Conservation (phyloP, 208 protist genomes). For the Wallacemonas sp. region DNA sequence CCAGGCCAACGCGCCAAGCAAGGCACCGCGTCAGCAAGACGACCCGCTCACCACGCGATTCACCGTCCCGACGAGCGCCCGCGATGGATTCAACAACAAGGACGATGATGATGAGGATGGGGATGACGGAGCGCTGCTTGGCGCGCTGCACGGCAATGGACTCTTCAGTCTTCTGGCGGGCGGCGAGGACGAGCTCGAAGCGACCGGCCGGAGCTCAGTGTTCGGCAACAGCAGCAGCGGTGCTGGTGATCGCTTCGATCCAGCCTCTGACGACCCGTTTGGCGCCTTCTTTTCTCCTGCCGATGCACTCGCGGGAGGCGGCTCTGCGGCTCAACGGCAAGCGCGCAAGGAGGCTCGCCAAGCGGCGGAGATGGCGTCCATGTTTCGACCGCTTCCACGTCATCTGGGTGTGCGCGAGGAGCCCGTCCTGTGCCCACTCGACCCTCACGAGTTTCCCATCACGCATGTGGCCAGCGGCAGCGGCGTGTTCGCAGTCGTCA, state of each 20-base stretch:
- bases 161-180: neutral
- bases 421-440: slow-evolving; percentile 34
- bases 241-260: too few relatives aligned
- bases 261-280: too few relatives aligned
- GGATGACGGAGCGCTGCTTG: neutral
- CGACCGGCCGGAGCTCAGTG: neutral
- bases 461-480: slow-evolving; percentile 33
- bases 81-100: too few relatives aligned
- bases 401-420: slow-evolving; percentile 26
- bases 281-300: neutral
- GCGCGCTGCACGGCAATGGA: neutral
- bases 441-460: slow-evolving; percentile 15
- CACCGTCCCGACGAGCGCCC: too few relatives aligned
- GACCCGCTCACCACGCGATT: too few relatives aligned
- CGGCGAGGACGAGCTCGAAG: neutral
- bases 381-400: neutral
- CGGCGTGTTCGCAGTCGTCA: slow-evolving; percentile 47
- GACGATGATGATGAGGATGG: slow-evolving; percentile 9
- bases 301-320: too few relatives aligned
- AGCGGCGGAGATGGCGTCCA: neutral
- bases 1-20: neutral
- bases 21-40: neutral
- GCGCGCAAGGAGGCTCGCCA: slow-evolving; percentile 7
- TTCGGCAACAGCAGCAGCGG: too few relatives aligned
- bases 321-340: neutral